Percentiles rank a stretch among this genome's conserved stretches.
phyloP scores from a whole-genome alignment of 345 rosid species.

The Syzygium aqueum region DNA sequence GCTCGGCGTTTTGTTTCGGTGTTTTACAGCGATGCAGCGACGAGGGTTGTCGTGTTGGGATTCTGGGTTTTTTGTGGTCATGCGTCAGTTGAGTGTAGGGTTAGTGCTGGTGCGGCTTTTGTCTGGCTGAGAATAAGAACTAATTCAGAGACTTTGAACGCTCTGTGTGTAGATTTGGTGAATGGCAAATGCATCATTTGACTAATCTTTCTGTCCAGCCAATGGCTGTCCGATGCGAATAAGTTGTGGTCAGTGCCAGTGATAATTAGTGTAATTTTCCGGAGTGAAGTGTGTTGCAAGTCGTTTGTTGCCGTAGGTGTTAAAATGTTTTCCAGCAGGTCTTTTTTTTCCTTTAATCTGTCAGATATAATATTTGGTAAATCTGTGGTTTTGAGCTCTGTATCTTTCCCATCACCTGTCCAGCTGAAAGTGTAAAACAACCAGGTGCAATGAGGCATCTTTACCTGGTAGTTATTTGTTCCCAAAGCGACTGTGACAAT shows the following conservation, averaged over 20 bases:
- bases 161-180: not conserved
- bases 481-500: not conserved
- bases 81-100: not conserved
- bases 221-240: not conserved
- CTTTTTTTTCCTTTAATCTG: not conserved
- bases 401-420: not conserved
- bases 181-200: not conserved
- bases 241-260: not conserved
- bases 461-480: not conserved
- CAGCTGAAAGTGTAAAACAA: not conserved
- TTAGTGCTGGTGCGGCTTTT: not conserved
- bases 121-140: not conserved
- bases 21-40: not conserved
- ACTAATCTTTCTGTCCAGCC: not conserved
- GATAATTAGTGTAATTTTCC: not conserved
- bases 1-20: not conserved
- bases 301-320: not conserved
- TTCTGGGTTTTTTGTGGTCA: not conserved
- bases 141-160: not conserved
- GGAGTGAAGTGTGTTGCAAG: not conserved
- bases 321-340: not conserved
- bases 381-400: not conserved
- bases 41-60: not conserved
- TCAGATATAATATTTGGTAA: not conserved
- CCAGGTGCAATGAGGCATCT: not conserved